Conservation (phyloP, 192 early-diverging fungal species). For the Backusella macrospora region DNA sequence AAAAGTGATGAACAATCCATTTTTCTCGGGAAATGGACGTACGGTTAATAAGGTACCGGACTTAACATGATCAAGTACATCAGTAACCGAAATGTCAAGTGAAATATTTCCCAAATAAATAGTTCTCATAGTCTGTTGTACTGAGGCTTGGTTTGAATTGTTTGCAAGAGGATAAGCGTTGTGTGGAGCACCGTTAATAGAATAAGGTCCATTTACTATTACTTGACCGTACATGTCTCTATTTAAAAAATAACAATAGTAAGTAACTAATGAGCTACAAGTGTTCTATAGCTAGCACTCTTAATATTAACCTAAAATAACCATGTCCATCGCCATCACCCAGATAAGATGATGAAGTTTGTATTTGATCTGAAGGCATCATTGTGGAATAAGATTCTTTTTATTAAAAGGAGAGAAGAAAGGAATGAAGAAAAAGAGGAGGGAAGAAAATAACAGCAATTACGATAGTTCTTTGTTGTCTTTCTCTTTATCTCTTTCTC, state of each 20-base stretch:
- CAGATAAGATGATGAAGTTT: conserved; percentile 8
- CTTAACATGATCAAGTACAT: conserved; percentile 73
- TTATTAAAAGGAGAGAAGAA: neutral
- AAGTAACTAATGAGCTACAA: neutral
- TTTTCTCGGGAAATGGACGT: conserved; percentile 75
- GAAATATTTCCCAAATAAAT: conserved; percentile 85
- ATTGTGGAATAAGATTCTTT: neutral
- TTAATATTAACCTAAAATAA: conserved; percentile 9
- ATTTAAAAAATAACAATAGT: neutral
- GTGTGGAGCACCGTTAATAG: neutral
- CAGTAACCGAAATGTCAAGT: conserved; percentile 53
- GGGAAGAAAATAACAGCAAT: neutral
- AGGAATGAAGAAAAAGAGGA: neutral
- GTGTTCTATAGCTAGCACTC: neutral
- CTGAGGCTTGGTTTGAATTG: neutral
- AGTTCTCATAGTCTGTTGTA: conserved; percentile 63
- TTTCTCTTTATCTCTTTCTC: neutral
- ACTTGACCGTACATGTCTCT: conserved; percentile 18
- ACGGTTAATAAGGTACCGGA: conserved; percentile 70
- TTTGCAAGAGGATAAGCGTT: neutral
- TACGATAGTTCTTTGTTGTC: neutral
- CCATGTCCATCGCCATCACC: conserved; percentile 1
- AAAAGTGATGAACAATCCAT: conserved; percentile 83
- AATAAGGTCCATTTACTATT: neutral
- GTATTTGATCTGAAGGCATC: neutral